These are phyloP conservation scores for Scedosporium aurantiacum DNA, from an alignment of 2,329 filamentous ascomycete species.

Conservation along the genomic window DNA sequence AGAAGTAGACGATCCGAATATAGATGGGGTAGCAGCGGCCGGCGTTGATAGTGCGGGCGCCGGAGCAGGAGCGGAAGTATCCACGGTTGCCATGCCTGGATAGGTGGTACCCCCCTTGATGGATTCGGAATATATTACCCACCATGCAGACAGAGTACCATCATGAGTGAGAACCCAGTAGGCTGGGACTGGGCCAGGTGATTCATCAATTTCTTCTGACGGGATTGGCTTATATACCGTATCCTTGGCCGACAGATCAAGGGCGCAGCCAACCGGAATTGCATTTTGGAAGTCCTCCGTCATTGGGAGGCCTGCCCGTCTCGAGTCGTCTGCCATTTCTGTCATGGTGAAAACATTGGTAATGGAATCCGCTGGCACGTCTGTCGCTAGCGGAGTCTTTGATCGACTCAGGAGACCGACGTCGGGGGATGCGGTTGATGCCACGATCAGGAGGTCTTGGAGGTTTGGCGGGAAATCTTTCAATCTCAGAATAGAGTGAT, in stretches of 20 bases:
- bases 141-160: slow-evolving; percentile 77
- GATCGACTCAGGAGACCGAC: slow-evolving; percentile 70
- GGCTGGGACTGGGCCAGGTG: slow-evolving; percentile 68
- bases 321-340: slow-evolving; percentile 60
- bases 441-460: slow-evolving; percentile 69
- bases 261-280: slow-evolving; percentile 62
- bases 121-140: slow-evolving; percentile 82
- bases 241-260: slow-evolving; percentile 77
- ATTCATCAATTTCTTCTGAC: slow-evolving; percentile 64
- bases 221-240: slow-evolving; percentile 69
- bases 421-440: slow-evolving; percentile 70
- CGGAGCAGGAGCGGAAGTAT: slow-evolving; percentile 19
- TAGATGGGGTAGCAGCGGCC: slow-evolving; percentile 16
- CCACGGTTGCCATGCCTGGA: slow-evolving; percentile 47
- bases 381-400: slow-evolving; percentile 51
- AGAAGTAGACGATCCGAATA: slow-evolving; percentile 30
- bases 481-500: slow-evolving; percentile 68
- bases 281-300: slow-evolving; percentile 58
- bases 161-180: slow-evolving; percentile 82
- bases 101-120: slow-evolving; percentile 65
- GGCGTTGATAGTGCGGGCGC: slow-evolving; percentile 19
- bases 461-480: slow-evolving; percentile 71
- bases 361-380: slow-evolving; percentile 47
- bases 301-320: slow-evolving; percentile 65
- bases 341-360: slow-evolving; percentile 64